These are phyloP conservation scores for Chloris gayana DNA, from an alignment of 176 grass and related monocot genomes.

Conservation along the genomic window DNA sequence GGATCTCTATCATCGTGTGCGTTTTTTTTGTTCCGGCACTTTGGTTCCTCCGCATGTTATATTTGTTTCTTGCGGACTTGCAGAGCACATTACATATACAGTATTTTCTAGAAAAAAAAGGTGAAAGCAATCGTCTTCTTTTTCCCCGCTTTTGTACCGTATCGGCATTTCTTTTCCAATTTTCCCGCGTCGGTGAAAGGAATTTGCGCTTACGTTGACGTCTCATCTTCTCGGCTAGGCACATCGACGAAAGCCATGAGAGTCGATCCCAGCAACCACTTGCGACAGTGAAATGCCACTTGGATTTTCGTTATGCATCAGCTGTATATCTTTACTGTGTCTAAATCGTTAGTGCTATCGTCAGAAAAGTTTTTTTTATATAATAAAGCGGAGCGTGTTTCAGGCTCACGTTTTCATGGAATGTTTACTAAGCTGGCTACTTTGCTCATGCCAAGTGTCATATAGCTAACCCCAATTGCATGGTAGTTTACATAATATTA, in stretches of 20 bases:
- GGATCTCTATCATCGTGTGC: not conserved
- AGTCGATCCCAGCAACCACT: not conserved
- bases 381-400: not conserved
- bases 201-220: conserved; percentile 16
- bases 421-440: too few species aligned
- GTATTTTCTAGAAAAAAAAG: not conserved
- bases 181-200: not conserved
- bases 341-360: not conserved
- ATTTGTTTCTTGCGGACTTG: not conserved
- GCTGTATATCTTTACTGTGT: not conserved
- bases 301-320: not conserved
- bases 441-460: too few species aligned
- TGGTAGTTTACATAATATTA: not conserved
- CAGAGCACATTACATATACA: not conserved
- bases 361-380: not conserved
- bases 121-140: not conserved
- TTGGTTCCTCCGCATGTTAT: conserved; percentile 4
- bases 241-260: not conserved
- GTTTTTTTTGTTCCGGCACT: not conserved
- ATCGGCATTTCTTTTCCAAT: not conserved
- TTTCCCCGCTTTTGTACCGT: not conserved
- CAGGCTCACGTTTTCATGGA: not conserved
- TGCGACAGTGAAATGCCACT: not conserved
- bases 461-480: not conserved
- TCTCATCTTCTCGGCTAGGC: conserved; percentile 1